phyloP scores from a whole-genome alignment of 1,284 basidiomycete genomes.

The Cutaneotrichosporon dermatis region DNA sequence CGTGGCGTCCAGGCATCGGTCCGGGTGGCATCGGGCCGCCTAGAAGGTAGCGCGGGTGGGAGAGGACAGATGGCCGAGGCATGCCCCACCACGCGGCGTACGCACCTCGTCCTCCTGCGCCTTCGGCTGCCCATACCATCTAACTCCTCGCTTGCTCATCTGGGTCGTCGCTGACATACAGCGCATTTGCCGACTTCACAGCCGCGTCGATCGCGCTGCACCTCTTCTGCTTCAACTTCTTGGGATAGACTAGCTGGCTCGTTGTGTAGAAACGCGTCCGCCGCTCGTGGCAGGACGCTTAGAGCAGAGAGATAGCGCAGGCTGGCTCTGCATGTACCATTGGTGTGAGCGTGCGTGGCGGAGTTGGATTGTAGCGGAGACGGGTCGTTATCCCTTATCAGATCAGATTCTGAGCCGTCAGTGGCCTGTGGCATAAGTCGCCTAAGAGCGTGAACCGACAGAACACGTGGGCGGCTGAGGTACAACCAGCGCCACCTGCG shows the following conservation, averaged over 20 bases:
- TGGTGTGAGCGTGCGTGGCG: background rate
- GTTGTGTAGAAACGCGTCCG: conserved; percentile 1
- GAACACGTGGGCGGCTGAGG: too few relatives aligned
- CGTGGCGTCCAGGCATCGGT: too few relatives aligned
- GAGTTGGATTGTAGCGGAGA: background rate
- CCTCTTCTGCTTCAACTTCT: conserved; percentile 98
- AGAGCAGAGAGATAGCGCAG: background rate
- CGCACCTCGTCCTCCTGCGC: too few relatives aligned
- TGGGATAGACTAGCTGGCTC: conserved; percentile 55
- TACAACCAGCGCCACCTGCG: too few relatives aligned
- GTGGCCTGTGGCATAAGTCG: too few relatives aligned
- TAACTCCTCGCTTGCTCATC: background rate
- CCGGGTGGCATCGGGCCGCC: too few relatives aligned
- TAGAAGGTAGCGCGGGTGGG: too few relatives aligned
- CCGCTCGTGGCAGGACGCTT: background rate
- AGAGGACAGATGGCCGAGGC: too few relatives aligned
- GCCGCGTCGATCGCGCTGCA: conserved; percentile 91
- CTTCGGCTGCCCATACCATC: background rate
- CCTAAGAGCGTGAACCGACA: too few relatives aligned
- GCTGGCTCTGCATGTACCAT: background rate
- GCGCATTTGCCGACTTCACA: conserved; percentile 94
- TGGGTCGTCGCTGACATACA: conserved; percentile 40
- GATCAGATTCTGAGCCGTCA: too few relatives aligned
- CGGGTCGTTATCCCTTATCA: too few relatives aligned
- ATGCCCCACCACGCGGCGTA: too few relatives aligned